Conservation (phyloP, 208 protist genomes). For the Leishmania martiniquensis region DNA sequence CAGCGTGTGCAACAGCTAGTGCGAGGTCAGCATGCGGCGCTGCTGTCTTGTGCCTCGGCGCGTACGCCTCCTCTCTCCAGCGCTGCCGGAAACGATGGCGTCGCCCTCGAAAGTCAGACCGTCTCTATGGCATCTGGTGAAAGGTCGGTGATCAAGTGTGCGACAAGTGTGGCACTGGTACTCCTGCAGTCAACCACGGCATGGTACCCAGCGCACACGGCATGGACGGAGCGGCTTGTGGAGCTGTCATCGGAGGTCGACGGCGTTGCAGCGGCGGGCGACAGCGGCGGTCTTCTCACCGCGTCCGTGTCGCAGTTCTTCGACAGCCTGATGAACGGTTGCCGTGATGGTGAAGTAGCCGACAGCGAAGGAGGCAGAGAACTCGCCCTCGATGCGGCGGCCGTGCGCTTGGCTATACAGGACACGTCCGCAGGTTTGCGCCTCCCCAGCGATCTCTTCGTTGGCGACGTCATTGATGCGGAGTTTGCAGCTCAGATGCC, state of each 20-base stretch:
- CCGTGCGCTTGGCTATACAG: constrained; percentile 5
- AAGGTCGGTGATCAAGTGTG: background rate
- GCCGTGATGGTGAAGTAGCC: background rate
- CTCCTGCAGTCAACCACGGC: background rate
- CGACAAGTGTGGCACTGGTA: background rate
- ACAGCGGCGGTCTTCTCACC: background rate
- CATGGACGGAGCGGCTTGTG: constrained; percentile 1
- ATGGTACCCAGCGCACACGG: background rate
- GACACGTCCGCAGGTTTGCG: constrained; percentile 6
- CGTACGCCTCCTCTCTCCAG: background rate
- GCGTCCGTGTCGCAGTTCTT: constrained; percentile 2
- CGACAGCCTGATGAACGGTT: background rate
- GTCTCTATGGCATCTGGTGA: background rate
- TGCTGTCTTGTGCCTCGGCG: background rate
- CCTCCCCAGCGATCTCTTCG: constrained; percentile 19
- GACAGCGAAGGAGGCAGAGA: background rate
- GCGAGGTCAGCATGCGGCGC: constrained; percentile 5
- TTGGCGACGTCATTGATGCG: constrained; percentile 9
- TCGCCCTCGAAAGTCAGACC: background rate
- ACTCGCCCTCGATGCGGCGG: background rate
- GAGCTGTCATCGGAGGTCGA: constrained; percentile 2
- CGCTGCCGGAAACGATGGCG: background rate
- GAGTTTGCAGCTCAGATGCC: constrained; percentile 12
- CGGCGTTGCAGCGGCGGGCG: background rate
- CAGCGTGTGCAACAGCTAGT: constrained; percentile 7